Base-by-base conservation (phyloP, 768 basidiomycete genomes). In the Panus rudis region DNA sequence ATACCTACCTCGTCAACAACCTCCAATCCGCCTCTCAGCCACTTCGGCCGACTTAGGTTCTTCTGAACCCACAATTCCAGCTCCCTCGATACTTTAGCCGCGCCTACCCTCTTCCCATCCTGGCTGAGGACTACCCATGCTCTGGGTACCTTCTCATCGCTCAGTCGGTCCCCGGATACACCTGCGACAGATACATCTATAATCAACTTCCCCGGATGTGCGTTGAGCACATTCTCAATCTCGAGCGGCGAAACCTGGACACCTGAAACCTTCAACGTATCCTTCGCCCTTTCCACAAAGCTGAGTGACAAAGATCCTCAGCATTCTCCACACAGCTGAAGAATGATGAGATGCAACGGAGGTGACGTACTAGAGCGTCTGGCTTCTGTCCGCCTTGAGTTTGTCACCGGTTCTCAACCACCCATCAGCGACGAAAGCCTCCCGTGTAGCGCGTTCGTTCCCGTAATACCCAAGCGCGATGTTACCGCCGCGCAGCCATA, bases 201-300 rank as follows among this genome's bases (percentile, higher is more conserved):
- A 46, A 88, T 72, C 35, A 85, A 67, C 7, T 63, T 63, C 5
- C 69, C 68, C 0, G 84, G 81, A 27, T 88, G 75, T 0, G 66
- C 66, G 16, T 80, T 67, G 3, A 89, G 63, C 20, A 70, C 72
- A 20, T 75, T 67, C 55, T 89, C 86, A 39, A 89, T 82, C 55
- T 90, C 86, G 13, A 73, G 70, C 1, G 86, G 87, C 0, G 87
- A 85, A 0, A 89, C 86, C 59, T 89, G 86, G 39, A 67, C 67
- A 4, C 85, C 86, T 0, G 84, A 86, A 3, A 90, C 71, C 55
- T 90, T 90, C n/a, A 90, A 66, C 0, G 78, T 86, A 53, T 90
- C 86, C 81, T 35, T 35, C n/a, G 21, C 6, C n/a, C 33, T 14
- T 16, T 35, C 33, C n/a, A 35, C 33, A 20, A 35, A 35, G 33